These are phyloP conservation scores for Penicillium janthinellum DNA, from an alignment of 2,329 filamentous ascomycete species.

Conservation along the genomic window DNA sequence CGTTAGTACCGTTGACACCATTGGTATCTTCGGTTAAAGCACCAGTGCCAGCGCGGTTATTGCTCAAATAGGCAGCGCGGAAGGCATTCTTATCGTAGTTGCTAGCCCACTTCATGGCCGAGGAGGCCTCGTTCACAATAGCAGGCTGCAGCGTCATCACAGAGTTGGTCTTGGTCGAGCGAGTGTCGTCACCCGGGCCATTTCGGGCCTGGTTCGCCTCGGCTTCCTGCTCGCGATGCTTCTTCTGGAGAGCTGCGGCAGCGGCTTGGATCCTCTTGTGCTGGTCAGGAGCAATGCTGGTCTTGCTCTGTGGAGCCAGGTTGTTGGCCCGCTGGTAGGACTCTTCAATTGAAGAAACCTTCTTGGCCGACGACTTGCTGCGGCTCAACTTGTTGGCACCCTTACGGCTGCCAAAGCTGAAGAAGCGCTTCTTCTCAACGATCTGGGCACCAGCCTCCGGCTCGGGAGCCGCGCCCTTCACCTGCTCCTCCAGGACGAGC, in stretches of 20 bases:
- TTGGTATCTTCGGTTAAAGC: constrained; percentile 42
- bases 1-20: constrained; percentile 11
- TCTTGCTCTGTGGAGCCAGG: constrained; percentile 67
- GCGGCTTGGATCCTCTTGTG: constrained; percentile 92
- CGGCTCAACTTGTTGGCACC: constrained; percentile 62
- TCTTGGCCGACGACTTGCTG: constrained; percentile 70
- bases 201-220: constrained; percentile 50
- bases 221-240: constrained; percentile 62
- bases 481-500: constrained; percentile 94
- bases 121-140: constrained; percentile 82
- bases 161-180: constrained; percentile 77
- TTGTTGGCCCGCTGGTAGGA: constrained; percentile 54
- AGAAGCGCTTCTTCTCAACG: constrained; percentile 92
- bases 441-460: constrained; percentile 85
- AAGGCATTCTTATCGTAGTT: constrained; percentile 91
- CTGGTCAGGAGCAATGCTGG: constrained; percentile 84
- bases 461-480: constrained; percentile 86
- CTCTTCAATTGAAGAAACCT: constrained; percentile 52
- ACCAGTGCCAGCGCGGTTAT: constrained; percentile 72
- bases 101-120: constrained; percentile 94
- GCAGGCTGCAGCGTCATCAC: constrained; percentile 83
- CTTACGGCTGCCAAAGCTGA: constrained; percentile 75
- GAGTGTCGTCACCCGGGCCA: constrained; percentile 60
- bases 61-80: constrained; percentile 80
- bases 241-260: constrained; percentile 77